Percentiles rank a stretch among this genome's conserved stretches.
These are phyloP conservation scores for Capronia americana DNA, from an alignment of 2,329 filamentous ascomycete genomes.

Conservation along the genomic window DNA sequence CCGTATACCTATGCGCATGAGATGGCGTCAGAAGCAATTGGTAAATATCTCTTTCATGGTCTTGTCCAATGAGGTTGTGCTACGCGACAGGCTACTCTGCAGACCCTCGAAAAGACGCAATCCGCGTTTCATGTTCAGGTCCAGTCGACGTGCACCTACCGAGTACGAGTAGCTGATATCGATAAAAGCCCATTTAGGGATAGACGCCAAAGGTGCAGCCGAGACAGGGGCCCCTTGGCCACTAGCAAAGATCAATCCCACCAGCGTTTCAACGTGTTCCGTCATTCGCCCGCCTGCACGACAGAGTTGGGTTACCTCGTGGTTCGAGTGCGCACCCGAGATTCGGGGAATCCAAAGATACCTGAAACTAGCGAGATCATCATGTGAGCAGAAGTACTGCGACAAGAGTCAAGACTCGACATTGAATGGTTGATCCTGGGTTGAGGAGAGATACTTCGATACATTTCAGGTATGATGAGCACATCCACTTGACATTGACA, in stretches of 20 bases:
- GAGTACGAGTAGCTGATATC: background rate
- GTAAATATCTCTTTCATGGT: background rate
- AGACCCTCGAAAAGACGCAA: background rate
- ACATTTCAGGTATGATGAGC: constrained; percentile 4
- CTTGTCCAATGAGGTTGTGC: background rate
- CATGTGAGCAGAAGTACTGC: constrained; percentile 17
- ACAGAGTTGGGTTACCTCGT: constrained; percentile 28
- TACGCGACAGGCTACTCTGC: background rate
- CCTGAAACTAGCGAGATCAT: constrained; percentile 32
- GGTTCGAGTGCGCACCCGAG: constrained; percentile 18
- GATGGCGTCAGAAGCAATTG: background rate
- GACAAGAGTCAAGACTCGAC: background rate
- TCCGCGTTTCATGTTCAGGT: background rate
- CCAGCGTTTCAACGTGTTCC: constrained; percentile 31
- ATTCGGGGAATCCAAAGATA: constrained; percentile 5
- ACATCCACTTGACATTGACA: background rate
- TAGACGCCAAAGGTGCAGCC: background rate
- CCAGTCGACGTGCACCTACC: background rate
- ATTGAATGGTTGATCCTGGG: constrained; percentile 3
- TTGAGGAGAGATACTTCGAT: constrained; percentile 4
- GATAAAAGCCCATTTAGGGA: background rate
- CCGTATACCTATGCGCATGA: background rate
- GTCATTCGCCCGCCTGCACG: constrained; percentile 25
- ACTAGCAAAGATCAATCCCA: background rate
- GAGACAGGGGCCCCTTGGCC: background rate